Evolutionary conservation across 2,329 filamentous ascomycete genomes (phyloP), one percentile per base, ranked within the genome.

Genomic region (Fusarium napiforme): DNA sequence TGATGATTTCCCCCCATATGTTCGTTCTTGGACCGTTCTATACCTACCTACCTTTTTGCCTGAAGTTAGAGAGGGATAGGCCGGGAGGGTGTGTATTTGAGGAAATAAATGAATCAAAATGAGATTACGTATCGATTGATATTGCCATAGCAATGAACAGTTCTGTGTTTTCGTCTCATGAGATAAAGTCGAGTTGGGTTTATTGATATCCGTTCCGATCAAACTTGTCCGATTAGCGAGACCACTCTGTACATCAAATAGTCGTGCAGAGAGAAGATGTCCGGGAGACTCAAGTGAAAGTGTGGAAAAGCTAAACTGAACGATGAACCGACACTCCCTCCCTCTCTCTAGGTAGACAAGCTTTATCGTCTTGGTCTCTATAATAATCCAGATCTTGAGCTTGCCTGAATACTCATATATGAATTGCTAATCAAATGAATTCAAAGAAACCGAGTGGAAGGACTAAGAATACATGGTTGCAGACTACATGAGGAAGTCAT

Each of bases 171-270:
- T 30, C 21, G 23, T 28, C 26, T 43, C 21, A 9, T 15, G 32
- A 52, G 37, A 34, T 15, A 56, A 21, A 26, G 15, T 39, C 32
- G 40, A 69, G 37, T 26, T 30, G 28, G 28, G 21, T 26, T 37
- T 53, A 52, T 12, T 28, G 30, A 26, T 58, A 39, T 50, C 39
- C 43, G 42, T 26, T 28, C 15, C 16, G 40, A 26, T 64, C 37
- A 40, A 64, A 26, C 15, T 47, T 64, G 50, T 10, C 21, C 28
- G 39, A 56, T 63, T 69, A 30, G 43, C 18, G 50, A 63, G 43
- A 32, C 37, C 21, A 23, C 23, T n/a, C 28, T 32, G 11, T 26
- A 18, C 42, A 50, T 21, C 11, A 23, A 34, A 34, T 43, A 30
- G 34, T 49, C 43, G 21, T 40, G 36, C 56, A 45, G 10, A 45